Evolutionary conservation across 192 early-diverging fungal species (phyloP), one percentile per base, ranked within the genome.

Genomic region (Coemansia sp.): DNA sequence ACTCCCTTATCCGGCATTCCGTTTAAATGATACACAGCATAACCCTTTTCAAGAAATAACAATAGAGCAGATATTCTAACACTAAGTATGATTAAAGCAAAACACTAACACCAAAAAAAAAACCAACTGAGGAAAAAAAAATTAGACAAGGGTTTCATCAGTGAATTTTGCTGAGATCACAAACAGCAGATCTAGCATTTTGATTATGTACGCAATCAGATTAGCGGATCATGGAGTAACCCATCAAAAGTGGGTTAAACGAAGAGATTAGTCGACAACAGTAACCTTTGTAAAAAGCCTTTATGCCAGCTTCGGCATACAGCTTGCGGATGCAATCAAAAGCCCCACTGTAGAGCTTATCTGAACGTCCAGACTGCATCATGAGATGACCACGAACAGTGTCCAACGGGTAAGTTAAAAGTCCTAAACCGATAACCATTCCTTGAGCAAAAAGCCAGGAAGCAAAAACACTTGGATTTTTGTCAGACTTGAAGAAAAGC

Each of bases 351-450:
- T 97, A 99, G 84, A 93, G 86, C 79, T 93, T 88, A 73, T 90
- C 89, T 71, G 90, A 90, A 83, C 94, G 88, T 76, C 92, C 95
- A 67, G 94, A 89, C 85, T 92, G 89, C 92, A 94, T 91, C 94
- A 95, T 95, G 89, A 99, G 90, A 76, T 95, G 91, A 88, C 95
- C 90, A 83, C 95, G 92, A 80, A 99, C 84, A 59, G 95, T 98
- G 86, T 99, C 95, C 68, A 99, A 89, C 74, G 97, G 97, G 87
- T 99, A 98, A 52, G 91, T 90, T 73, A 91, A 89, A 57, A 94
- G 84, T 84, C 90, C 90, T 67, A 93, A 90, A 74, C 90, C 88
- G 73, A 89, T 92, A 70, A 91, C 92, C 80, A 94, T 87, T 78
- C 70, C 77, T 88, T 89, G 90, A 70, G 87, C 89, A 66, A 90